phyloP scores from a whole-genome alignment of 495 filamentous ascomycete genomes.

The Pseudoneurospora amorphoporcata region DNA sequence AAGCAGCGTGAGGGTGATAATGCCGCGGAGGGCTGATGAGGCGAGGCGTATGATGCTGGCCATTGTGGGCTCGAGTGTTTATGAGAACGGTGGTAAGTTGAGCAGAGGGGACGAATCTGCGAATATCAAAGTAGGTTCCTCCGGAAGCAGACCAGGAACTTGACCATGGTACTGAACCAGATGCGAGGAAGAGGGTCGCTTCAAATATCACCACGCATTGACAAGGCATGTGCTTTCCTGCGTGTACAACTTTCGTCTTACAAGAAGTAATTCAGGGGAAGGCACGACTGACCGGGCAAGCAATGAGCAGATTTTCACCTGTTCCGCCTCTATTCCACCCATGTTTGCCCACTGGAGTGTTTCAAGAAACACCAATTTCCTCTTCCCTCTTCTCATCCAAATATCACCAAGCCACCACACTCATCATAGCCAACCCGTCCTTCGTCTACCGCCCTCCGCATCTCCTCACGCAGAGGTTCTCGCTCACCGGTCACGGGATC shows the following conservation, averaged over 20 bases:
- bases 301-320: not conserved
- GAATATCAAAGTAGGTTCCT: not conserved
- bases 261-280: not conserved
- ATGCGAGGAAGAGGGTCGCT: not conserved
- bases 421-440: slow-evolving; percentile 56
- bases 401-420: slow-evolving; percentile 34
- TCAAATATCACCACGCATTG: not conserved
- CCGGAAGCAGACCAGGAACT: not conserved
- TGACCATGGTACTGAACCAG: not conserved
- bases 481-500: slow-evolving; percentile 60
- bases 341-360: not conserved
- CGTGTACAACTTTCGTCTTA: not conserved
- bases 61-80: not conserved
- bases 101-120: not conserved
- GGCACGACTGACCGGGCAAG: not conserved
- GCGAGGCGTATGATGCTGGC: not conserved
- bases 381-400: slow-evolving; percentile 7
- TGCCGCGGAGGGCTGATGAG: not conserved
- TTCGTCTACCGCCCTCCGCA: slow-evolving; percentile 47
- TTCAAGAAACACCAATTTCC: not conserved
- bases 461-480: slow-evolving; percentile 42
- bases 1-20: not conserved
- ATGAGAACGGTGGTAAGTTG: not conserved
- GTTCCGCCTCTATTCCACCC: not conserved
- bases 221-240: not conserved